Conservation (phyloP, 306 rosid genomes). For the Lathyrus aphaca region DNA sequence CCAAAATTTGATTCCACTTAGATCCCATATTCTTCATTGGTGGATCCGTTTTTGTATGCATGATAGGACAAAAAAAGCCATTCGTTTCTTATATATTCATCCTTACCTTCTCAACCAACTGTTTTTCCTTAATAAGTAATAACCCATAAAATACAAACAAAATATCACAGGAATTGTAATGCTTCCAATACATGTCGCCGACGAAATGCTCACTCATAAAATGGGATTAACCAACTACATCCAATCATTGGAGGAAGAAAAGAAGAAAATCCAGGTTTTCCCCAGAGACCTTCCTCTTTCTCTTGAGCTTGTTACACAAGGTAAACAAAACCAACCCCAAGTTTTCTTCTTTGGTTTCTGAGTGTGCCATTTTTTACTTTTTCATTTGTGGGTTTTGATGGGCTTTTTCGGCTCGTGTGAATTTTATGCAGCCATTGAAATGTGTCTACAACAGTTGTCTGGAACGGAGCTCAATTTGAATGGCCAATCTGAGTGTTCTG, state of each 20-base stretch:
- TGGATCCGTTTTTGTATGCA: conserved; percentile 55
- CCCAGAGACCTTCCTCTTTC: conserved; percentile 84
- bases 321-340: conserved; percentile 51
- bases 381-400: too few relatives aligned
- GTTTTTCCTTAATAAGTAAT: conserved; percentile 28
- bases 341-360: too few relatives aligned
- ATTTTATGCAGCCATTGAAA: conserved; percentile 65
- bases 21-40: conserved; percentile 65
- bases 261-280: conserved; percentile 70
- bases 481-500: conserved; percentile 84
- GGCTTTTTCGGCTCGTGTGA: too few relatives aligned
- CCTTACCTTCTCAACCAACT: conserved; percentile 20
- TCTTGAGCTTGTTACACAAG: conserved; percentile 76
- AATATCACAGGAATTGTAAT: background rate
- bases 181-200: conserved; percentile 32
- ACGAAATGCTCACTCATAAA: conserved; percentile 58
- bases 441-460: conserved; percentile 57
- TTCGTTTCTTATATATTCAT: conserved; percentile 41
- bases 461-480: conserved; percentile 65
- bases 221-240: conserved; percentile 62
- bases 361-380: too few relatives aligned
- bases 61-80: conserved; percentile 31
- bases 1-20: conserved; percentile 64
- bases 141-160: background rate
- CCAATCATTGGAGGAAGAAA: conserved; percentile 67